phyloP scores from a whole-genome alignment of 257 asterid species.

The Solanum ossicruentum region DNA sequence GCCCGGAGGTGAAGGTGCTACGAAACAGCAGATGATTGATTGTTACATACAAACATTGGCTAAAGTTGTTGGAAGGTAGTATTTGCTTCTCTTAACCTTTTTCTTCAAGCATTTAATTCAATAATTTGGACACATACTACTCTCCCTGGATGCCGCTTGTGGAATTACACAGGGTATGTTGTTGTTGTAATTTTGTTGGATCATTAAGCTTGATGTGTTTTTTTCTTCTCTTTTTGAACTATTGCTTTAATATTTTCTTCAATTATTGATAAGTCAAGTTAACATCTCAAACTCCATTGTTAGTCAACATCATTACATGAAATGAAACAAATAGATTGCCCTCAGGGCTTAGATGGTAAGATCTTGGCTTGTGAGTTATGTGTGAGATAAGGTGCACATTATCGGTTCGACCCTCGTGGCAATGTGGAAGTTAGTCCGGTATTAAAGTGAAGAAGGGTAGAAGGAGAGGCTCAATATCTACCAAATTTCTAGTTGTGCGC shows the following conservation, averaged over 20 bases:
- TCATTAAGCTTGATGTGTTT: not conserved
- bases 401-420: not conserved
- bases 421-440: not conserved
- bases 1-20: conserved; percentile 96
- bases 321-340: not conserved
- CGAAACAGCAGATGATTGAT: conserved; percentile 84
- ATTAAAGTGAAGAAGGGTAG: not conserved
- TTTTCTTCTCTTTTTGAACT: not conserved
- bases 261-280: not conserved
- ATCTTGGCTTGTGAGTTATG: not conserved
- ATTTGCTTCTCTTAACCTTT: not conserved
- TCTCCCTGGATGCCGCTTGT: not conserved
- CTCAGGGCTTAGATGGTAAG: not conserved
- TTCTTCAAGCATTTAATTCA: not conserved
- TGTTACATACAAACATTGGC: conserved; percentile 80
- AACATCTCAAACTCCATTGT: not conserved
- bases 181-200: not conserved
- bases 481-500: not conserved
- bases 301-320: not conserved
- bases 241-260: not conserved
- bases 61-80: conserved; percentile 53
- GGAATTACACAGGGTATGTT: not conserved
- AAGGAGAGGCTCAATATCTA: not conserved
- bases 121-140: not conserved
- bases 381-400: not conserved